Conservation (phyloP, 2,329 filamentous ascomycete genomes). For the Fusarium redolens region DNA sequence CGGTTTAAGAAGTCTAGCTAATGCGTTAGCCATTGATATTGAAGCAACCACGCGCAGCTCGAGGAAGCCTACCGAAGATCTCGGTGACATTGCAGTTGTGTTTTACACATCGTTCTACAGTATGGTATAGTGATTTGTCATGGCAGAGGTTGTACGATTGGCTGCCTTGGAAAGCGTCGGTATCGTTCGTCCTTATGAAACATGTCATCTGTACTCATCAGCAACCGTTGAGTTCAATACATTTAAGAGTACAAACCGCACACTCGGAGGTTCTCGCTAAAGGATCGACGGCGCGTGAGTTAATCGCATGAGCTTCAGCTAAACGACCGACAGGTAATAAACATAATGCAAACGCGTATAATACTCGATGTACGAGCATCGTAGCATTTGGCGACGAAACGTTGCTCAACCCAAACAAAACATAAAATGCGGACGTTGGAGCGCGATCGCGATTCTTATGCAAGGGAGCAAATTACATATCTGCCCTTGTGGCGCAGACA, state of each 20-base stretch:
- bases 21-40: background rate
- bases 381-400: background rate
- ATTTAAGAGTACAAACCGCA: background rate
- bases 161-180: background rate
- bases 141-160: background rate
- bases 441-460: background rate
- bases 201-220: background rate
- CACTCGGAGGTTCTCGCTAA: background rate
- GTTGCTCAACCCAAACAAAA: background rate
- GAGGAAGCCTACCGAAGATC: accelerated
- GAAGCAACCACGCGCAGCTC: accelerated
- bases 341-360: background rate
- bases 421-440: too few relatives aligned
- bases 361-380: background rate
- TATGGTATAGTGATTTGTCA: background rate
- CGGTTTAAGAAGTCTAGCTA: background rate
- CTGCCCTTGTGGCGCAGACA: background rate
- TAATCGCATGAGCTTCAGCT: background rate
- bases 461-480: background rate
- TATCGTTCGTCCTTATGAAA: background rate
- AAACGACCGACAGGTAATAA: background rate
- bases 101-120: accelerated
- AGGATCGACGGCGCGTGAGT: background rate
- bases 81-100: background rate
- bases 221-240: accelerated